A percentile compares a stretch with the other conserved stretches of the same genome.
Evolutionary conservation across 257 asterid genomes (phyloP).

Genomic region (Knoxia roxburghii): DNA sequence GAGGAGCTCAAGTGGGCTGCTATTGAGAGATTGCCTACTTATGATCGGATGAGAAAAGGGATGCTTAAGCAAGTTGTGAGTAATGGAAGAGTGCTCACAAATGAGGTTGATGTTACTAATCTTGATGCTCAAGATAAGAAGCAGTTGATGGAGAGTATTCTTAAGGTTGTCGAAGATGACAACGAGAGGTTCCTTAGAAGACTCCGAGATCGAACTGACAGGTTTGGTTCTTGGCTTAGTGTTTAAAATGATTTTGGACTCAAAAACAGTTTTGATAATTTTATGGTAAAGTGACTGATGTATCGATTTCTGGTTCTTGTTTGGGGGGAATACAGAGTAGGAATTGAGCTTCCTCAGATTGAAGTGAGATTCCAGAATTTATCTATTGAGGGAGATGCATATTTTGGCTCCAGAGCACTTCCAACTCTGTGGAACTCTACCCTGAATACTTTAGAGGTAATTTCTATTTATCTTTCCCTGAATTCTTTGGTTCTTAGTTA

Average conservation of each 20-base stretch:
- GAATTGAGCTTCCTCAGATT: constrained; percentile 73
- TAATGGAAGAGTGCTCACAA: constrained; percentile 41
- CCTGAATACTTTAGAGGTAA: constrained; percentile 66
- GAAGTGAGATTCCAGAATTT: constrained; percentile 76
- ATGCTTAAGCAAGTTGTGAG: constrained; percentile 54
- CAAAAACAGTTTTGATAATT: background rate
- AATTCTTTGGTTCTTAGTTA: background rate
- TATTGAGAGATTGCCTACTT: constrained; percentile 78
- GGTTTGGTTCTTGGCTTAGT: constrained; percentile 26
- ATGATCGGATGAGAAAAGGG: constrained; percentile 65
- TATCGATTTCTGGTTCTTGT: background rate
- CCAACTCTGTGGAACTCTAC: constrained; percentile 84
- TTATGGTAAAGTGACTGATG: background rate
- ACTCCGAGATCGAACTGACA: constrained; percentile 66
- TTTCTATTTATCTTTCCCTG: background rate
- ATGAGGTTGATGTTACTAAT: constrained; percentile 53
- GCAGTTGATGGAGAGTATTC: constrained; percentile 55
- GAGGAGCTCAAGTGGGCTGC: constrained; percentile 89
- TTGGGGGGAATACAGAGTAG: constrained; percentile 46
- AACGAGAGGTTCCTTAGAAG: constrained; percentile 57
- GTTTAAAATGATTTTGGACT: background rate
- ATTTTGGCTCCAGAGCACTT: constrained; percentile 73
- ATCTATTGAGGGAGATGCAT: constrained; percentile 74
- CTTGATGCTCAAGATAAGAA: constrained; percentile 63
- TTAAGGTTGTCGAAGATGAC: constrained; percentile 67